Conservation (phyloP, 176 grass and related monocot genomes). For the Eragrostis curvula region DNA sequence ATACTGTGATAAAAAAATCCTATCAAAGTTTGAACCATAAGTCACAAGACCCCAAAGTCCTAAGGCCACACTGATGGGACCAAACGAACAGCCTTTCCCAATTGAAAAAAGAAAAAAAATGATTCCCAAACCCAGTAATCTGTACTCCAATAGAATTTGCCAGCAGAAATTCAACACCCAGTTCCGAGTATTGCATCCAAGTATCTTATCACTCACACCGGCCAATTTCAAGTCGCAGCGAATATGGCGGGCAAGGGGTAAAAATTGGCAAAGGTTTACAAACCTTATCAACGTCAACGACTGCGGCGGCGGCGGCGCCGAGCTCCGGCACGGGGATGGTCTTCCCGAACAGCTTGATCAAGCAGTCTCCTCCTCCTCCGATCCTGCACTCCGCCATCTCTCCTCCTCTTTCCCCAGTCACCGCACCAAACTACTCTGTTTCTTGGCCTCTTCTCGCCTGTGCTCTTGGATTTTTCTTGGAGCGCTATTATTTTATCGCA, state of each 20-base stretch:
- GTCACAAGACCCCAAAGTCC: neutral
- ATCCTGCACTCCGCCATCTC: slow-evolving; percentile 43
- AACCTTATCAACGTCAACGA: slow-evolving; percentile 55
- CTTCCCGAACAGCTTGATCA: slow-evolving; percentile 88
- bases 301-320: slow-evolving; percentile 19
- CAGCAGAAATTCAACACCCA: neutral
- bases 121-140: neutral
- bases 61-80: slow-evolving; percentile 12
- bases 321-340: slow-evolving; percentile 63
- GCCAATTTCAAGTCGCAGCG: neutral
- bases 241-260: neutral
- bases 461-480: neutral
- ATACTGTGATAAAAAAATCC: neutral
- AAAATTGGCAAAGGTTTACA: neutral
- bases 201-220: neutral
- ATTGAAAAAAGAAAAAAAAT: neutral
- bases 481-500: neutral
- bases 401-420: neutral
- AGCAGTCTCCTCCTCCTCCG: slow-evolving; percentile 37
- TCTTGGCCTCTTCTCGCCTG: neutral
- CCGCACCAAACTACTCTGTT: neutral
- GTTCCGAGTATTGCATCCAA: neutral
- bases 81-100: neutral
- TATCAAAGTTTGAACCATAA: neutral
- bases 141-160: slow-evolving; percentile 3